Conservation (phyloP, 148 eudicot genomes). For the Silene uniflora region DNA sequence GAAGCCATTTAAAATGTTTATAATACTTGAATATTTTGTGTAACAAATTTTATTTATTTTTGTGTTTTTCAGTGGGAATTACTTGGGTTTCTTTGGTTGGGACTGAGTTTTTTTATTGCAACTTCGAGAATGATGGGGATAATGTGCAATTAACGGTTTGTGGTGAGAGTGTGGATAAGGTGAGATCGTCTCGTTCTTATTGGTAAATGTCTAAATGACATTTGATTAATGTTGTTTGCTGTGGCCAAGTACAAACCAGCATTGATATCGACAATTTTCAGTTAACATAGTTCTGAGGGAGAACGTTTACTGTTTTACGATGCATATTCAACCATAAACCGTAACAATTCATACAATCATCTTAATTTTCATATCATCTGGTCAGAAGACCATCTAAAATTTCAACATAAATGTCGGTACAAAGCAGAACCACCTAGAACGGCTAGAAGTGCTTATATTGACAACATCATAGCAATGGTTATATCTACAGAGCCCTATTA, state of each 20-base stretch:
- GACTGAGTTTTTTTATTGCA: not conserved
- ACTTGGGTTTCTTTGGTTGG: not conserved
- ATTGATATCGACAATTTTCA: not conserved
- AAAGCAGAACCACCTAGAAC: not conserved
- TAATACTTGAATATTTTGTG: not conserved
- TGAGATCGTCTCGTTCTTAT: conserved; percentile 73
- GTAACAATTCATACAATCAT: too few species aligned
- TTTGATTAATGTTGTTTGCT: too few species aligned
- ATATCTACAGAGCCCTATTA: not conserved
- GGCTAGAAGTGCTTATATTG: not conserved
- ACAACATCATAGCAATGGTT: not conserved
- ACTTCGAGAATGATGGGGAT: conserved; percentile 14
- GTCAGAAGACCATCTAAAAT: not conserved
- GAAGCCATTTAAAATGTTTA: conserved; percentile 18
- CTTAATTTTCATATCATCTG: not conserved
- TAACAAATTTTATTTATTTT: too few species aligned
- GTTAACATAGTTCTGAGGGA: not conserved
- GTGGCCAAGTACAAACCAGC: not conserved
- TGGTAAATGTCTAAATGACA: conserved; percentile 37
- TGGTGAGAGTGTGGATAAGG: conserved; percentile 95
- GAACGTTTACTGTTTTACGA: too few species aligned
- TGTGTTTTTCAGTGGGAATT: not conserved
- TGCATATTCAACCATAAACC: not conserved
- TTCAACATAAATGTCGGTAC: not conserved
- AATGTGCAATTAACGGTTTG: conserved; percentile 39